Base-by-base conservation (phyloP, 2,329 filamentous ascomycete genomes). In the Parastagonospora nodorum region DNA sequence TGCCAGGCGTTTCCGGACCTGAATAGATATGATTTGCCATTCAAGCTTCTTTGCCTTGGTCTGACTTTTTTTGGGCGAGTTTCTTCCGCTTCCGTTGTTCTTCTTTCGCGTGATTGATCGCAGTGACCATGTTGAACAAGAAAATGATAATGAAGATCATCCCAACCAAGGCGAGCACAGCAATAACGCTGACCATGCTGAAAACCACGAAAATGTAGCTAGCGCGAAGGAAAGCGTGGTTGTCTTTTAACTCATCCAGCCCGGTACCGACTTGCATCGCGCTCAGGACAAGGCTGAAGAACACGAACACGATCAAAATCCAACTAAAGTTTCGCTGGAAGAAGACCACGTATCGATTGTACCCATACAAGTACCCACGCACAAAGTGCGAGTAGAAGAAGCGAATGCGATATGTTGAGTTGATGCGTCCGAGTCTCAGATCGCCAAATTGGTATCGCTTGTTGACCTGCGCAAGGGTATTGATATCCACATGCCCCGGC, bases 321-420 rank as follows among this genome's bases (percentile, higher is more conserved):
- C 70, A 74, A 15, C 57, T 55, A 43, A 74, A 72, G 36, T 73
- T 74, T 12, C 72, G 67, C 53, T 74, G 64, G 53, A 75, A 74
- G 56, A 74, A 75, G 19, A 71, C 65, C 4, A 66, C 69, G 45
- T 75, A 75, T 50, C 71, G 68, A 33, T 74, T 74, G 53, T 75
- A 74, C 2, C 69, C 69, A 42, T 74, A 75, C 10, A 75, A 45
- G 40, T 75, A 75, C 3, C 72, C 72, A 14, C 72, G 67, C 1
- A 74, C 68, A 33, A 73, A 75, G 44, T 74, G 65, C 27, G 65
- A 68, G 33, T 41, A 45, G 28, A 65, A 57, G 56, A 63, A 72
- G 16, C 68, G 63, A 4, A 55, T 64, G 27, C 72, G 64, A 48
- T 74, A 75, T 19, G 68, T 71, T 8, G 61, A 57, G 42, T 75